Evolutionary conservation across 1,284 basidiomycete genomes (phyloP), one percentile per base, ranked within the genome.

Genomic region (Irpex sp.): DNA sequence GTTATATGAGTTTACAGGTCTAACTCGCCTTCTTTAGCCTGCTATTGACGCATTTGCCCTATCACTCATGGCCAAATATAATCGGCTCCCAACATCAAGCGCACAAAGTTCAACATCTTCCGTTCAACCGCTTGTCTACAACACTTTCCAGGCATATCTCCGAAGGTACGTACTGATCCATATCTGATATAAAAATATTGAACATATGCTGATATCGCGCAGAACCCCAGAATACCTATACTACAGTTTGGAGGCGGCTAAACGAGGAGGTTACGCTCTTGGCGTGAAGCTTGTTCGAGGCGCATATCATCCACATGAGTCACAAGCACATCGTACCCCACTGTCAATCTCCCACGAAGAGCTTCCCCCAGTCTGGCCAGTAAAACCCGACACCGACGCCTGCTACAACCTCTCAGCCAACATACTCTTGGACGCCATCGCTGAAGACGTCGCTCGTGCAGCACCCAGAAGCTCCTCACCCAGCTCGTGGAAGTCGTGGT

Each of bases 201-300:
- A 20, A 32, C 42, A 13, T 60, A 32, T 2, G 49, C 38, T 76
- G 72, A 74, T 69, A 59, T 70, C 20, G 65, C 43, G 56, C 71
- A 93, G 94, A 72, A 93, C 90, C 1, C 92, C 92, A 0, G 80
- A 84, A 27, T 91, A 96, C 73, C 87, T 98, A 20, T 84, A 84
- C 0, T 88, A 89, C 42, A 89, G 92, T 44, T 82, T 97, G 63
- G 83, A 83, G n/a, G 91, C 95, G 69, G 94, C 97, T 7, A 86
- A 90, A 73, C 81, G 80, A 64, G 85, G 92, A 75, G 87, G 89
- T 62, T 99, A 97, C 80, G 87, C 94, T 0, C 88, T 99, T 2
- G 97, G 97, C 18, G 91, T 97, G 73, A 99, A 99, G 83, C 93
- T 99, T 70, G 97, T 99, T 44, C 91, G 98, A 27, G 98, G 97